Conservation (phyloP, 2,329 filamentous ascomycete genomes). For the Epichloe amarillans region DNA sequence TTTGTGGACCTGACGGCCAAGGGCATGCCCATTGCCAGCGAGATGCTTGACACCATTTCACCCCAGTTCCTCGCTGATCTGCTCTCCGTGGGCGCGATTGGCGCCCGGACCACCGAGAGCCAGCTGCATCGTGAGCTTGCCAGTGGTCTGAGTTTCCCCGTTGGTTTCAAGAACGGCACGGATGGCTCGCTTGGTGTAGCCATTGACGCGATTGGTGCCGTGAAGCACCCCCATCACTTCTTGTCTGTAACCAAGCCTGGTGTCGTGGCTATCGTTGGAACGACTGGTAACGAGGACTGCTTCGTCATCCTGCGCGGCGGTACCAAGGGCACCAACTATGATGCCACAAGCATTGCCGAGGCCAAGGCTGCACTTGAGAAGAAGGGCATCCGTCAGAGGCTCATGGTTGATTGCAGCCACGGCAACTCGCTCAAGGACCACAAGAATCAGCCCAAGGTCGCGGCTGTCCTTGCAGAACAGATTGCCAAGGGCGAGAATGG, state of each 20-base stretch:
- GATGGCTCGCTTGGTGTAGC: conserved; percentile 84
- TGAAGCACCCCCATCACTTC: conserved; percentile 79
- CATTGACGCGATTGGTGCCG: conserved; percentile 88
- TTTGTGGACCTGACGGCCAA: conserved; percentile 78
- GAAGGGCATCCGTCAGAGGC: conserved; percentile 57
- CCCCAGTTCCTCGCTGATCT: conserved; percentile 95
- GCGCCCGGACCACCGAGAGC: conserved; percentile 89
- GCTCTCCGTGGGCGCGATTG: conserved; percentile 89
- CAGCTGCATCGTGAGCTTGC: conserved; percentile 94
- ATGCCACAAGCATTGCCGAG: conserved; percentile 66
- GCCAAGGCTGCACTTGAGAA: conserved; percentile 67
- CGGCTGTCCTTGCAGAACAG: conserved; percentile 64
- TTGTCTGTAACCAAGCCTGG: conserved; percentile 98
- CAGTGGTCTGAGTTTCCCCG: conserved; percentile 88
- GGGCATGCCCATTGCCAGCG: conserved; percentile 89
- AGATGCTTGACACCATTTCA: conserved; percentile 98
- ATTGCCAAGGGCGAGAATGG: conserved; percentile 73
- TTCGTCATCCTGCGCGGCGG: conserved; percentile 94
- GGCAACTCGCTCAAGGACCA: conserved; percentile 96
- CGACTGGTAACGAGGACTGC: conserved; percentile 87
- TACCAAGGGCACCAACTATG: conserved; percentile 84
- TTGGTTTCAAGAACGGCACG: conserved; percentile 99
- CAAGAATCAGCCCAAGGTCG: conserved; percentile 80
- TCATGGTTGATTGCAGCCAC: conserved; percentile 99
- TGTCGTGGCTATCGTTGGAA: conserved; percentile 86